Evolutionary conservation across 202 grass and related monocot species (phyloP).

Genomic region (Hordeum pubiflorum): DNA sequence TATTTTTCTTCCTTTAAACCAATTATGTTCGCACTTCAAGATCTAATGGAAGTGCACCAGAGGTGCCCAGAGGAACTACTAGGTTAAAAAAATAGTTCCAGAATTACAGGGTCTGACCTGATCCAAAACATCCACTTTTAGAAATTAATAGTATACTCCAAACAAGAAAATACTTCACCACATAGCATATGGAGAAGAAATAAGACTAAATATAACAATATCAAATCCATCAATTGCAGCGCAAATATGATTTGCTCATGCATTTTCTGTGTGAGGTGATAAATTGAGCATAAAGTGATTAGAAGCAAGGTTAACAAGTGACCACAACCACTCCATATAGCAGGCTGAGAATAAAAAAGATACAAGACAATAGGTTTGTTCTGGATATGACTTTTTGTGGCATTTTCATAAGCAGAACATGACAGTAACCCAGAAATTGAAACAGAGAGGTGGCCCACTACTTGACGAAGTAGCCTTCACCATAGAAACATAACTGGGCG

Average conservation of each 20-base stretch:
- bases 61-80: not conserved
- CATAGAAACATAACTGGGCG: not conserved
- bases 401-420: not conserved
- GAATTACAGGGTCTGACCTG: not conserved
- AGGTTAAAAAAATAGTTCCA: not conserved
- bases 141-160: not conserved
- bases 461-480: not conserved
- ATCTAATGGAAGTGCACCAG: not conserved
- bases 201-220: not conserved
- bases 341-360: not conserved
- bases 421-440: not conserved
- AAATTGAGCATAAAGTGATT: not conserved
- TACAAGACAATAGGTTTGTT: not conserved
- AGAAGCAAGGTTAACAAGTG: not conserved
- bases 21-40: not conserved
- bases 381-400: not conserved
- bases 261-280: not conserved
- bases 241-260: not conserved
- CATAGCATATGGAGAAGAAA: not conserved
- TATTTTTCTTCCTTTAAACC: not conserved
- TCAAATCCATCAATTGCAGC: not conserved
- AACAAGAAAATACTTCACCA: not conserved
- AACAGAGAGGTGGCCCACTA: slow-evolving; percentile 1
- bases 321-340: not conserved
- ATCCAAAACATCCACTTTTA: not conserved